phyloP scores from a whole-genome alignment of 495 filamentous ascomycete genomes.

The Recurvomyces mirabilis region DNA sequence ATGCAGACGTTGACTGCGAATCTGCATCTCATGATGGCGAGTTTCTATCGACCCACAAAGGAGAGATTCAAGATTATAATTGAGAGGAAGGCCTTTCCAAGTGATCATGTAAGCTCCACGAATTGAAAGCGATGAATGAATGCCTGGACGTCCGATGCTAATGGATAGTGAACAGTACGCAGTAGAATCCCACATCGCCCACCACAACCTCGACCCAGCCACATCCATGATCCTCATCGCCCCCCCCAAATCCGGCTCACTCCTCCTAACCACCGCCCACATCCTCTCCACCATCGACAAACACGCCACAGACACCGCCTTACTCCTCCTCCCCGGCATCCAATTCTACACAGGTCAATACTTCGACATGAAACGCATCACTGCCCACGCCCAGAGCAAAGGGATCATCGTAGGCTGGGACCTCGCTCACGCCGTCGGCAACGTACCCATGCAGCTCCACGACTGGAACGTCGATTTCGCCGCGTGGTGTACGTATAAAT shows the following conservation, averaged over 20 bases:
- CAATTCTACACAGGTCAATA: conserved; percentile 94
- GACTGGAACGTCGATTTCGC: conserved; percentile 95
- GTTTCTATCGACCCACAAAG: conserved; percentile 73
- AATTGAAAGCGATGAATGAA: neutral
- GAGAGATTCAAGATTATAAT: conserved; percentile 80
- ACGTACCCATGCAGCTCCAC: conserved; percentile 71
- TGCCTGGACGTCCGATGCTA: neutral
- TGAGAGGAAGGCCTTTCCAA: conserved; percentile 89
- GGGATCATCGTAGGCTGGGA: conserved; percentile 86
- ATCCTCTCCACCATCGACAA: conserved; percentile 65
- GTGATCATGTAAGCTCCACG: conserved; percentile 57
- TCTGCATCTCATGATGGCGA: conserved; percentile 79
- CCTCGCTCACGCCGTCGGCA: conserved; percentile 87
- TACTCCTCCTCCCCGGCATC: conserved; percentile 79
- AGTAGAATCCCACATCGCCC: conserved; percentile 72
- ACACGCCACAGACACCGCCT: conserved; percentile 63
- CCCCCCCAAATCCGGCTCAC: conserved; percentile 40
- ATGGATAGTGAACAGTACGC: conserved; percentile 50
- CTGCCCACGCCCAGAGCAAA: conserved; percentile 60
- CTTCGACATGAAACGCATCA: conserved; percentile 79
- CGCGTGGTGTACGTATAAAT: conserved; percentile 97
- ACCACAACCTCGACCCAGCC: conserved; percentile 58
- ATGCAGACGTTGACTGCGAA: conserved; percentile 94
- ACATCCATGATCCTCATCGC: conserved; percentile 67
- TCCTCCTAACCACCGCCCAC: conserved; percentile 55